Percentiles rank a stretch among this genome's conserved stretches.
Conservation (phyloP, 768 basidiomycete species). For the Serpula lacrymans region DNA sequence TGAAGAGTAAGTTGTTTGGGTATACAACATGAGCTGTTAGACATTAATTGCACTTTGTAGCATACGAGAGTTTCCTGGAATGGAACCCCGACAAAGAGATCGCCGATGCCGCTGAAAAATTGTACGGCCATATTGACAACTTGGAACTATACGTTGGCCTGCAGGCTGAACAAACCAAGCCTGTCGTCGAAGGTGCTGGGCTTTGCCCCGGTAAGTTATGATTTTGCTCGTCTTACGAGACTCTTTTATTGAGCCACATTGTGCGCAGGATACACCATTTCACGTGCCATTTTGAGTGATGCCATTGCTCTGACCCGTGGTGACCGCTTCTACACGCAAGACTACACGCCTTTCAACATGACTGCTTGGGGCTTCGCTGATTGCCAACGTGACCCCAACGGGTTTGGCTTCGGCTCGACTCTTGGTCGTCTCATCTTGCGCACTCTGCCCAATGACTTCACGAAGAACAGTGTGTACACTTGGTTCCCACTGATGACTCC, state of each 20-base stretch:
- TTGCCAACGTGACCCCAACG: constrained; percentile 69
- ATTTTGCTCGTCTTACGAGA: neutral
- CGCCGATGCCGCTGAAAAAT: constrained; percentile 66
- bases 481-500: constrained; percentile 92
- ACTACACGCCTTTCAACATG: constrained; percentile 76
- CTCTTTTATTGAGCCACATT: too few relatives aligned
- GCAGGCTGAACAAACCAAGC: constrained; percentile 76
- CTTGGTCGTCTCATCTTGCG: constrained; percentile 74
- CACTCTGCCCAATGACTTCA: constrained; percentile 66
- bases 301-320: constrained; percentile 86
- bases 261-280: constrained; percentile 69
- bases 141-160: constrained; percentile 81
- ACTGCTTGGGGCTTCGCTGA: constrained; percentile 86
- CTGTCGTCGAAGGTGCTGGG: constrained; percentile 73
- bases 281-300: constrained; percentile 81
- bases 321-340: constrained; percentile 78
- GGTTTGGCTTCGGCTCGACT: constrained; percentile 67
- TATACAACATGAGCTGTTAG: neutral
- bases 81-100: constrained; percentile 78
- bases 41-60: constrained; percentile 30
- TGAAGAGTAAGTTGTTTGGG: constrained; percentile 58
- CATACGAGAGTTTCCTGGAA: constrained; percentile 67
- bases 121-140: constrained; percentile 73
- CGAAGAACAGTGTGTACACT: constrained; percentile 68
- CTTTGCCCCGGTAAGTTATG: constrained; percentile 66